Conservation (phyloP, 768 basidiomycete species). For the Termitomyces sp. region DNA sequence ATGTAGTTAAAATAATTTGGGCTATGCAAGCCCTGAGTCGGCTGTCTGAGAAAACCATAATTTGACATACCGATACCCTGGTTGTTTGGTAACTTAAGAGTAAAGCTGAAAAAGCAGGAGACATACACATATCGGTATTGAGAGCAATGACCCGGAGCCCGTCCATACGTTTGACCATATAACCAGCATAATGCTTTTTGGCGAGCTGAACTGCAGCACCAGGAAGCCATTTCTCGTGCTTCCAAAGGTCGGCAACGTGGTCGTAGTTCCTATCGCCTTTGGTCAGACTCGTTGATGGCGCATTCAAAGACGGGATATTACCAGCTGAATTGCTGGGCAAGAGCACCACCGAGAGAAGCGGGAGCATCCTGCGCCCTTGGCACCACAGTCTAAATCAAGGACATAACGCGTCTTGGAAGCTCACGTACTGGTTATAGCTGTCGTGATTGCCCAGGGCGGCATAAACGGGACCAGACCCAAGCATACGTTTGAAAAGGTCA, state of each 20-base stretch:
- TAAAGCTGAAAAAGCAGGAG: not conserved
- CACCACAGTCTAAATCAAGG: not conserved
- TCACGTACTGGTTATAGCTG: slow-evolving; percentile 54
- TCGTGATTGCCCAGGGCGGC: slow-evolving; percentile 77
- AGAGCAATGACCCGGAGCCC: slow-evolving; percentile 68
- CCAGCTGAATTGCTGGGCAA: slow-evolving; percentile 65
- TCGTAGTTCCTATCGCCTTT: slow-evolving; percentile 59
- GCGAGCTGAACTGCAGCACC: slow-evolving; percentile 50
- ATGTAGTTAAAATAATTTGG: slow-evolving; percentile 76
- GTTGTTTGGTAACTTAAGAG: not conserved
- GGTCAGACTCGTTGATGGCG: not conserved
- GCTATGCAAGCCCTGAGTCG: slow-evolving; percentile 20
- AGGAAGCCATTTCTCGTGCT: slow-evolving; percentile 65
- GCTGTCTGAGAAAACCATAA: not conserved
- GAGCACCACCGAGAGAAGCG: slow-evolving; percentile 44
- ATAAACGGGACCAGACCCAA: slow-evolving; percentile 69
- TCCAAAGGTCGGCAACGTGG: slow-evolving; percentile 66
- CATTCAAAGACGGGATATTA: slow-evolving; percentile 18
- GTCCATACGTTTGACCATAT: slow-evolving; percentile 60
- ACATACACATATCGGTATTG: slow-evolving; percentile 73
- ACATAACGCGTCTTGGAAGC: not conserved
- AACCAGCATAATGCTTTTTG: slow-evolving; percentile 65
- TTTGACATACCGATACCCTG: slow-evolving; percentile 30
- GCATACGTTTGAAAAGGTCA: slow-evolving; percentile 55
- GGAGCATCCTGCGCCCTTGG: slow-evolving; percentile 56